Percentiles rank a stretch among this genome's conserved stretches.
These are phyloP conservation scores for Collybia sordida DNA, from an alignment of 768 basidiomycete genomes.

Conservation along the genomic window DNA sequence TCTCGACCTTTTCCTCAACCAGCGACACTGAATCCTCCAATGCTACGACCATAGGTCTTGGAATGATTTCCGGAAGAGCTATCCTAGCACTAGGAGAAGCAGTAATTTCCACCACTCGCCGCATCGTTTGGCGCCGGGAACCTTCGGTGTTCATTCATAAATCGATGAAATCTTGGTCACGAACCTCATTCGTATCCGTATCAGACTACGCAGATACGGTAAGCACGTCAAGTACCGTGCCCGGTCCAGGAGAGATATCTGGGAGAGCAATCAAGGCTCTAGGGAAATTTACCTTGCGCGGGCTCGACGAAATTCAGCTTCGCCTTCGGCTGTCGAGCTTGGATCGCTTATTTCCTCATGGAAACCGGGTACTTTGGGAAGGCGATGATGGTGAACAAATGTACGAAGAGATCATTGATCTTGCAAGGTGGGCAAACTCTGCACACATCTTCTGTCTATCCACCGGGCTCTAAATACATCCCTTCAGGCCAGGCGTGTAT, in stretches of 20 bases:
- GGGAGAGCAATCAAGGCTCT: conserved; percentile 1
- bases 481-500: not conserved
- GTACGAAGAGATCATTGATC: conserved; percentile 3
- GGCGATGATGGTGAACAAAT: conserved; percentile 4
- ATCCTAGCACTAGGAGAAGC: conserved; percentile 1
- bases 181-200: not conserved
- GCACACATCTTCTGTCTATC: no score
- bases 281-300: not conserved
- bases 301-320: conserved; percentile 2
- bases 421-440: not conserved
- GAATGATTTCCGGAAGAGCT: conserved; percentile 2
- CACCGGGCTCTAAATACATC: no score
- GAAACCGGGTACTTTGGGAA: conserved; percentile 3
- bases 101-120: not conserved
- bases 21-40: not conserved
- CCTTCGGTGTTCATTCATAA: not conserved
- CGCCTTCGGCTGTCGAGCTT: not conserved
- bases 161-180: not conserved
- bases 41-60: conserved; percentile 1
- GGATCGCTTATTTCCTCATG: conserved; percentile 1
- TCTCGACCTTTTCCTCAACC: not conserved
- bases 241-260: conserved; percentile 1
- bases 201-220: not conserved
- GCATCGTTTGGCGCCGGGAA: not conserved
- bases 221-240: conserved; percentile 3